Conservation (phyloP, 768 basidiomycete genomes). For the Termitomyces sp. region DNA sequence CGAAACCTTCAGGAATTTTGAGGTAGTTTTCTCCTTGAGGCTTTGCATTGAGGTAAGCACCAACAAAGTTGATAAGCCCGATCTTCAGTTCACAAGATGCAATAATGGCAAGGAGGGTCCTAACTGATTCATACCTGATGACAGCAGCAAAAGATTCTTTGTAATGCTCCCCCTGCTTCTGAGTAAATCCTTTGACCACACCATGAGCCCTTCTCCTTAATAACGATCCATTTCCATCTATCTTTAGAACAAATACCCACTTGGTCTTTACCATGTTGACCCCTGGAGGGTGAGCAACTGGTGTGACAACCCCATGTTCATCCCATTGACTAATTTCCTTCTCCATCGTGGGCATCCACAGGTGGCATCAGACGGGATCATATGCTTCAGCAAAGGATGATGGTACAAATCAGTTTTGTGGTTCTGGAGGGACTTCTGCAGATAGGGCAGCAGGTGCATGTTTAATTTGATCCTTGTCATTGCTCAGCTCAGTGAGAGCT, state of each 20-base stretch:
- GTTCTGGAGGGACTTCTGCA: background rate
- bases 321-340: background rate
- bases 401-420: background rate
- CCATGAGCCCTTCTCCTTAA: too few species aligned
- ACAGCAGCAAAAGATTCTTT: background rate
- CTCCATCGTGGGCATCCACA: background rate
- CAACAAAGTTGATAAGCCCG: too few species aligned
- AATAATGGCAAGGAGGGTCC: too few species aligned
- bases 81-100: too few species aligned
- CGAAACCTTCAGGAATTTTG: background rate
- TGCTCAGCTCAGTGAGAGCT: background rate
- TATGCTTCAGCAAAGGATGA: background rate
- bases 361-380: background rate
- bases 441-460: background rate
- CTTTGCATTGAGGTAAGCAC: too few species aligned
- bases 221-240: too few species aligned
- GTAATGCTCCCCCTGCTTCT: background rate
- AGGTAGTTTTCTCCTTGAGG: too few species aligned
- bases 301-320: background rate
- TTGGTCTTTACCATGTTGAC: too few species aligned
- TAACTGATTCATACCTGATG: too few species aligned
- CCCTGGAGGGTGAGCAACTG: background rate
- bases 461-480: background rate
- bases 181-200: too few species aligned
- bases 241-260: background rate